Conservation (phyloP, 352 stramenopile genomes). For the Blastocystis sp. region DNA sequence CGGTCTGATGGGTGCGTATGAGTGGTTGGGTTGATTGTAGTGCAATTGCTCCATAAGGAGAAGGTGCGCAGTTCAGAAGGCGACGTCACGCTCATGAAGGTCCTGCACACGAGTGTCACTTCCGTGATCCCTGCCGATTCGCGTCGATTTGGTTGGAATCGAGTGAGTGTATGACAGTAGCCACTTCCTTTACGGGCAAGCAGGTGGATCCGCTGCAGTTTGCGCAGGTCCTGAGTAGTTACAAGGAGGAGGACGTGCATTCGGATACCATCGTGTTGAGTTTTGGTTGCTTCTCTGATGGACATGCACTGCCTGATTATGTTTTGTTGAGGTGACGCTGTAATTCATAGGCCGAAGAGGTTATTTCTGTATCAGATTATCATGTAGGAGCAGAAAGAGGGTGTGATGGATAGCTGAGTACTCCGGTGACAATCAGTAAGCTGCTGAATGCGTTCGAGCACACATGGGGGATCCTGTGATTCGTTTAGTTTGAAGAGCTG, state of each 20-base stretch:
- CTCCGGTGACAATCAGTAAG: slow-evolving; percentile 84
- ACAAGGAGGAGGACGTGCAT: slow-evolving; percentile 78
- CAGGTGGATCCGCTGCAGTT: slow-evolving; percentile 45
- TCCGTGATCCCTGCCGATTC: slow-evolving; percentile 83
- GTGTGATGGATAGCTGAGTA: slow-evolving; percentile 71
- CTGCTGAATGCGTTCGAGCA: slow-evolving; percentile 90
- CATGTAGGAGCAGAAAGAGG: neutral
- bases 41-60: slow-evolving; percentile 98
- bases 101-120: slow-evolving; percentile 98
- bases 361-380: slow-evolving; percentile 45
- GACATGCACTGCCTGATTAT: slow-evolving; percentile 28
- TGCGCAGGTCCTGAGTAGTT: slow-evolving; percentile 14
- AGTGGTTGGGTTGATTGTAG: slow-evolving; percentile 70
- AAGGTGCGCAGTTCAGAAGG: slow-evolving; percentile 95
- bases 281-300: slow-evolving; percentile 42
- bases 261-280: slow-evolving; percentile 69
- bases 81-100: slow-evolving; percentile 81
- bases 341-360: slow-evolving; percentile 76
- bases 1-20: slow-evolving; percentile 81
- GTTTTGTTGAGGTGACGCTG: slow-evolving; percentile 85
- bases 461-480: slow-evolving; percentile 93
- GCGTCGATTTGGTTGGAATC: slow-evolving; percentile 86
- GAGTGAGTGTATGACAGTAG: slow-evolving; percentile 89
- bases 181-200: slow-evolving; percentile 13
- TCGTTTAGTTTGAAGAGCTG: slow-evolving; percentile 37